Base-by-base conservation (phyloP, 352 stramenopile genomes). In the Thraustotheca clavata region DNA sequence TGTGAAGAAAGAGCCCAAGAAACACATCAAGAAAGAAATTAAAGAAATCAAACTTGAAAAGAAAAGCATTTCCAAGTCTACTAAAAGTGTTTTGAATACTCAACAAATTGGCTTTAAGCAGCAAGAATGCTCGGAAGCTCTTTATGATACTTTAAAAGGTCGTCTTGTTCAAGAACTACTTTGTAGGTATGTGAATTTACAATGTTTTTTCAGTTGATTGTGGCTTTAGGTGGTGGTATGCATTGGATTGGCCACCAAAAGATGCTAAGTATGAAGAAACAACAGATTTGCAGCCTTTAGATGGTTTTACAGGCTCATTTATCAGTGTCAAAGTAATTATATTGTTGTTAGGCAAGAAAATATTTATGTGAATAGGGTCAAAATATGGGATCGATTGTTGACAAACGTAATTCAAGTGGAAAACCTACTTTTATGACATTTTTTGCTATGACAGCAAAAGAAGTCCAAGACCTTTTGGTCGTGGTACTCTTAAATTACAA, bases 351-450 rank as follows among this genome's bases (percentile, higher is more conserved):
- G 66, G 8, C 11, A n/a, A n/a, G n/a, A n/a, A n/a, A n/a, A n/a
- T n/a, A n/a, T n/a, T n/a, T n/a, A n/a, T n/a, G n/a, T n/a, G 4
- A 0, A 1, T 62, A 88, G 79, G 84, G 84, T 11, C 79, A 94
- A 2, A 82, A 90, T 33, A 89, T 94, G 79, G 84, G 84, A 8
- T 89, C 82, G 24, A 91, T 91, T 55, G 70, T 89, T 34, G 84
- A 94, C 68, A 91, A 83, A 38, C 75, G 84, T 8, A 74, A 71
- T 32, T 69, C 78, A 1, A 60, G 76, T 33, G 80, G 80, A 16
- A 94, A 94, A 65, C 84, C 84, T 8, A 89, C 84, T 34, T 90
- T 94, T 62, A 70, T 90, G 36, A 83, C 90, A 59, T 91, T 94
- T 65, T 88, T 94, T 57, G 74, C 82, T 3, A 81, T 89, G 80